Evolutionary conservation across 192 early-diverging fungal species (phyloP).

Genomic region (Coemansia guatemalensis): DNA sequence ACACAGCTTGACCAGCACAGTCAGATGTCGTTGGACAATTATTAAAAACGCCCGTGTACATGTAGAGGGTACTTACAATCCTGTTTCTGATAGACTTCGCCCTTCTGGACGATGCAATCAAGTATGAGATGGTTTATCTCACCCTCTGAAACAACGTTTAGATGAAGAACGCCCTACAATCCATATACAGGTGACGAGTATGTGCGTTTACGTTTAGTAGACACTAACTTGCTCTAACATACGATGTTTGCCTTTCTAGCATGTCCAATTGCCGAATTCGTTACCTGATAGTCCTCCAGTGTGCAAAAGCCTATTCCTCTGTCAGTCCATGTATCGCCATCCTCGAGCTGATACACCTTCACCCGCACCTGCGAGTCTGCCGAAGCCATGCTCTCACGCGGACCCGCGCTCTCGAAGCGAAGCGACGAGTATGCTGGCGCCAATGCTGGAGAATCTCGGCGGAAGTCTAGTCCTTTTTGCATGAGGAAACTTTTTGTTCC

Average conservation of each 20-base stretch:
- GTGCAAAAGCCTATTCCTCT: conserved; percentile 82
- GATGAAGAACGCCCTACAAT: conserved; percentile 58
- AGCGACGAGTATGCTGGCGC: conserved; percentile 10
- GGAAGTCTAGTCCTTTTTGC: conserved; percentile 11
- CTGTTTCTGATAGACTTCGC: conserved; percentile 78
- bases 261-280: background rate
- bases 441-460: background rate
- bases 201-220: background rate
- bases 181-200: background rate
- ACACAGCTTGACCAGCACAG: too few species aligned
- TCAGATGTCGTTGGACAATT: too few species aligned
- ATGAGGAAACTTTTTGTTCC: background rate
- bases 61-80: conserved; percentile 63
- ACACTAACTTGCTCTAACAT: background rate
- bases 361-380: conserved; percentile 65
- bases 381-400: conserved; percentile 23
- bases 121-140: conserved; percentile 60
- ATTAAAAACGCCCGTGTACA: background rate
- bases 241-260: background rate
- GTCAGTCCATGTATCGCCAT: conserved; percentile 75
- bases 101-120: conserved; percentile 70
- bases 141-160: conserved; percentile 65
- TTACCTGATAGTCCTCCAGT: conserved; percentile 65
- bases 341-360: conserved; percentile 80
- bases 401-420: background rate